These are phyloP conservation scores for Zopfia rhizophila DNA, from an alignment of 2,329 filamentous ascomycete species.

Conservation along the genomic window DNA sequence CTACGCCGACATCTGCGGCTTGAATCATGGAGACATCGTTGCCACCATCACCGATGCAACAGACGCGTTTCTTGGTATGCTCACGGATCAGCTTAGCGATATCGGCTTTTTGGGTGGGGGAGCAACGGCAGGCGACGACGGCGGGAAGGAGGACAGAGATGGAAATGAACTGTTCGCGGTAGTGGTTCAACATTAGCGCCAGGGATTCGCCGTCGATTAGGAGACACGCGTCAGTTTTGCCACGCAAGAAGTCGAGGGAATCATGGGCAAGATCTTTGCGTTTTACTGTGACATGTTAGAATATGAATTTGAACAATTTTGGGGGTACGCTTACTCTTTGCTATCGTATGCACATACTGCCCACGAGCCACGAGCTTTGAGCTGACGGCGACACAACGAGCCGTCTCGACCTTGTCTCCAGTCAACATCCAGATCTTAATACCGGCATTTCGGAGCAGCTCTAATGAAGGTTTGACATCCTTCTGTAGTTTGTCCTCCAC, in stretches of 20 bases:
- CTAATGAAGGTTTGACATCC: conserved; percentile 94
- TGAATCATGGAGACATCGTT: conserved; percentile 99
- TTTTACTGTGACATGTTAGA: conserved; percentile 62
- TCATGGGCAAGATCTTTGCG: conserved; percentile 87
- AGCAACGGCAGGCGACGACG: conserved; percentile 96
- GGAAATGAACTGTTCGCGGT: conserved; percentile 85
- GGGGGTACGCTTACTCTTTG: conserved; percentile 64
- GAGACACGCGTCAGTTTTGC: conserved; percentile 85
- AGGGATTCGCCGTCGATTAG: conserved; percentile 96
- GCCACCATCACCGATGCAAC: conserved; percentile 96
- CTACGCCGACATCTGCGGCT: conserved; percentile 95
- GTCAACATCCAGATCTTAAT: conserved; percentile 99
- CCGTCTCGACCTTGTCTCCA: conserved; percentile 97
- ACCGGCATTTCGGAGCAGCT: conserved; percentile 93
- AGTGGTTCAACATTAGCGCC: conserved; percentile 82
- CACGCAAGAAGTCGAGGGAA: conserved; percentile 86
- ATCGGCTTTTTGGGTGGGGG: conserved; percentile 96
- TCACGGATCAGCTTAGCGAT: conserved; percentile 89
- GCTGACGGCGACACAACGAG: conserved; percentile 93
- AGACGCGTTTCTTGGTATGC: conserved; percentile 93
- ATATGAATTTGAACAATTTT: not conserved
- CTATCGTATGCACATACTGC: conserved; percentile 94
- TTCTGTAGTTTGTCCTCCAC: conserved; percentile 97
- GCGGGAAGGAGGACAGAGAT: conserved; percentile 88
- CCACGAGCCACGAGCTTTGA: conserved; percentile 93